phyloP scores from a whole-genome alignment of 2,329 filamentous ascomycete genomes.

The Aspergillus sp. region DNA sequence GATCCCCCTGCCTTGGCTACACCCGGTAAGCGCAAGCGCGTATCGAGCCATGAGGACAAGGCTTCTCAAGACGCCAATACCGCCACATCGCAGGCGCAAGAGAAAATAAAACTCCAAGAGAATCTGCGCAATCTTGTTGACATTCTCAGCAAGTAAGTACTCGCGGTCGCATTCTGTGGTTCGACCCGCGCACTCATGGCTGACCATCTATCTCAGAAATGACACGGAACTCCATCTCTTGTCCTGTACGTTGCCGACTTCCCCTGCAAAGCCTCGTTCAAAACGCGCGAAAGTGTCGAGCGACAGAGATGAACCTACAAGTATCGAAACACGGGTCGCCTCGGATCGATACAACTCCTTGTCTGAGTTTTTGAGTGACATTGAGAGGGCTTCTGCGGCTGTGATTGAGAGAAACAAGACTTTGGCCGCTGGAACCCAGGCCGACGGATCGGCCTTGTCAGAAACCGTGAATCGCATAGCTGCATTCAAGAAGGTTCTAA shows the following conservation, averaged over 20 bases:
- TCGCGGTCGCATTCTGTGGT: neutral
- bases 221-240: slow-evolving; percentile 45
- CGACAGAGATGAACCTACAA: slow-evolving; percentile 31
- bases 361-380: slow-evolving; percentile 42
- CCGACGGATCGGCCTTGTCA: slow-evolving; percentile 28
- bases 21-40: slow-evolving; percentile 43
- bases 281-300: slow-evolving; percentile 43
- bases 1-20: slow-evolving; percentile 31
- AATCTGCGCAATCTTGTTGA: slow-evolving; percentile 35
- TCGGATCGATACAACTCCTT: slow-evolving; percentile 38
- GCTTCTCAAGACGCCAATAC: slow-evolving; percentile 21
- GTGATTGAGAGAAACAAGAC: slow-evolving; percentile 37
- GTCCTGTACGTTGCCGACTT: slow-evolving; percentile 36
- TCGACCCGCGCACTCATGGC: slow-evolving; percentile 6
- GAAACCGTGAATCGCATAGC: slow-evolving; percentile 46
- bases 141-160: slow-evolving; percentile 29
- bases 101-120: slow-evolving; percentile 32
- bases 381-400: slow-evolving; percentile 37
- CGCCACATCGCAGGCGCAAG: slow-evolving; percentile 23
- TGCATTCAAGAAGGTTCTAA: slow-evolving; percentile 61
- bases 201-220: slow-evolving; percentile 33
- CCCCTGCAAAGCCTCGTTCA: slow-evolving; percentile 37
- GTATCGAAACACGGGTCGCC: slow-evolving; percentile 38
- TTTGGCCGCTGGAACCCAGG: slow-evolving; percentile 24
- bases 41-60: slow-evolving; percentile 31